Evolutionary conservation across 1,284 basidiomycete species (phyloP), one percentile per base, ranked within the genome.

Genomic region (Rhodotorula sp.): DNA sequence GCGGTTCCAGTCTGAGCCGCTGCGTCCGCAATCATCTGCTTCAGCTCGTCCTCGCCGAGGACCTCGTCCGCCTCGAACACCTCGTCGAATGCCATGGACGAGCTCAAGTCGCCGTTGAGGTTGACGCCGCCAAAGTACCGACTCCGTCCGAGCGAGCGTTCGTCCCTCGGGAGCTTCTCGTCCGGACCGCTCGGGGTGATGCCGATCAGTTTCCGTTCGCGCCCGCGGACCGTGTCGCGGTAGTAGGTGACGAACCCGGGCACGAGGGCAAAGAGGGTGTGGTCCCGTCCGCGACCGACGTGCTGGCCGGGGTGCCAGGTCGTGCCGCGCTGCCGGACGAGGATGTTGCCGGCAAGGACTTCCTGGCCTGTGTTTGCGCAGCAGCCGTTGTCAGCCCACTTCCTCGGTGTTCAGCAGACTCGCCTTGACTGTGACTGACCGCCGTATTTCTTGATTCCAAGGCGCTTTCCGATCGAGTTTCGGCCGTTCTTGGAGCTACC

Each of bases 211-310:
- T 73, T 67, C 52, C 75, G 69, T 50, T 74, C 72, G 62, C 75
- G 76, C 19, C 64, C 67, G 45, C 58, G 31, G 43, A 70, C 66
- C 10, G 55, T 18, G 64, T 70, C 70, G 50, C 67, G 50, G 87
- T 95, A 97, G 83, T 93, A 97, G 62, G 92, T 90, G 63, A 97
- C 91, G 80, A 87, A 93, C 26, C 94, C 94, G 0, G 94, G 93
- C 26, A 89, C 88, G 19, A 87, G 85, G 26, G 94, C 93, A 79
- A 89, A 95, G 67, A 97, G 85, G 0, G 95, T 97, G 81, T 95
- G 92, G 82, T 97, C 94, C 71, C 89, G 87, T 43, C 94, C 95
- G 79, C 92, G 89, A 74, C 88, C 88, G 69, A 97, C 92, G 82
- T 97, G 88, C 81, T 93, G 92, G 2, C 93, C 94, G 3, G 95